Evolutionary conservation across 352 stramenopile genomes (phyloP), one percentile per base, ranked within the genome.

Genomic region (Globisporangium apiculatum): DNA sequence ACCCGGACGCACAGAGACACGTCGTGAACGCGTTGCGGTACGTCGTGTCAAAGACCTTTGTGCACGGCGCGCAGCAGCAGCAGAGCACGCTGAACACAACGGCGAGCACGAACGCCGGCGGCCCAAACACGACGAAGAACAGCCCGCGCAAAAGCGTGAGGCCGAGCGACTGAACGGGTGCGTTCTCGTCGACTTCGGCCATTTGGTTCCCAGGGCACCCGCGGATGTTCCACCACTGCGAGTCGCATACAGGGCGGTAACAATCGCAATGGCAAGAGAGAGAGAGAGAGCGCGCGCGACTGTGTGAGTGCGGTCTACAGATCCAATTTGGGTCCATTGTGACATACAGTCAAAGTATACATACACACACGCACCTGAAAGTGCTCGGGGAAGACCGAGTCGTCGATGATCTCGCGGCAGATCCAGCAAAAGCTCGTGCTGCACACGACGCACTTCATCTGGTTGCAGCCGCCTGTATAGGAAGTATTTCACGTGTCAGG

Each of bases 401-500:
- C 83, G 52, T 96, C 89, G 43, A 97, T 83, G 40, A 91, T 55
- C 55, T 76, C 62, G 18, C 79, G 67, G 36, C 90, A 97, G 35
- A 95, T 81, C 87, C 88, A 97, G 66, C 90, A 97, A 64, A 96
- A 97, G 58, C 83, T 82, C 36, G 73, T 87, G 17, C 62, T 71
- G 65, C 88, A 97, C 35, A 82, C 79, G 12, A 80, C 70, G 54
- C 88, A 96, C 59, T 89, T 93, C 69, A 97, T 95, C 62, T 97
- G 87, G 60, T 97, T 97, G 64, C 90, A 97, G 0, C 88, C 88
- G n/a, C 82, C 84, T 75, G 55, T 8, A 45, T 12, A 14, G 24
- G 24, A 31, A 31, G 1, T 31, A 3, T 31, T 31, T 31, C 31
- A 18, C 2, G 10, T n/a, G 18, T 52, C 47, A 51, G 24, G 24